Conservation (phyloP, 2,329 filamentous ascomycete species). For the Phialemonium atrogriseum region DNA sequence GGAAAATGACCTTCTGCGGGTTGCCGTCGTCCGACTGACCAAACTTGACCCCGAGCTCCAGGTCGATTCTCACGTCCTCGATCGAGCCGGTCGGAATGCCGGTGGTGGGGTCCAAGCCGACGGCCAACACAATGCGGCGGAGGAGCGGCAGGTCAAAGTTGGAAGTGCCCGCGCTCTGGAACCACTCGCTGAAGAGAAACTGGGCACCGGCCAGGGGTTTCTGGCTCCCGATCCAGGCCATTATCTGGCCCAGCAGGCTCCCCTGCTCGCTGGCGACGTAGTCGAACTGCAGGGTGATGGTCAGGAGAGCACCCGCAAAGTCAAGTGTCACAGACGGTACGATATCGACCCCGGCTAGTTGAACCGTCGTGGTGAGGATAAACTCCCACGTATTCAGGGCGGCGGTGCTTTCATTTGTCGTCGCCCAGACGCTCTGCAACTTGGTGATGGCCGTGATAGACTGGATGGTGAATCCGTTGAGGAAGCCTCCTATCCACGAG, state of each 20-base stretch:
- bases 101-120: too few species aligned
- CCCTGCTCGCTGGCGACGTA: background rate
- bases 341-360: background rate
- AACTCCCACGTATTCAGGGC: slow-evolving; percentile 1
- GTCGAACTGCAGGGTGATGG: slow-evolving; percentile 1
- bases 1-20: too few species aligned
- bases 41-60: too few species aligned
- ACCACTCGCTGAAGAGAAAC: too few species aligned
- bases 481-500: background rate
- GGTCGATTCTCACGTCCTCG: too few species aligned
- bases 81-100: too few species aligned
- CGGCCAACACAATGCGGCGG: too few species aligned
- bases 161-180: too few species aligned
- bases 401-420: slow-evolving; percentile 1
- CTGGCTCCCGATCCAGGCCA: too few species aligned
- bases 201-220: too few species aligned
- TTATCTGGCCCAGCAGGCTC: background rate
- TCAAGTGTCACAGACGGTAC: slow-evolving; percentile 1
- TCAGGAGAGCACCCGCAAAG: slow-evolving; percentile 1
- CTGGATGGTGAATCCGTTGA: slow-evolving; percentile 1
- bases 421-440: slow-evolving; percentile 1
- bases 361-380: background rate
- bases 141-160: too few species aligned
- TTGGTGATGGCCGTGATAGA: slow-evolving; percentile 1
- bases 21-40: too few species aligned